These are phyloP conservation scores for Phytophthora tentaculata DNA, from an alignment of 352 stramenopile genomes.

Conservation along the genomic window DNA sequence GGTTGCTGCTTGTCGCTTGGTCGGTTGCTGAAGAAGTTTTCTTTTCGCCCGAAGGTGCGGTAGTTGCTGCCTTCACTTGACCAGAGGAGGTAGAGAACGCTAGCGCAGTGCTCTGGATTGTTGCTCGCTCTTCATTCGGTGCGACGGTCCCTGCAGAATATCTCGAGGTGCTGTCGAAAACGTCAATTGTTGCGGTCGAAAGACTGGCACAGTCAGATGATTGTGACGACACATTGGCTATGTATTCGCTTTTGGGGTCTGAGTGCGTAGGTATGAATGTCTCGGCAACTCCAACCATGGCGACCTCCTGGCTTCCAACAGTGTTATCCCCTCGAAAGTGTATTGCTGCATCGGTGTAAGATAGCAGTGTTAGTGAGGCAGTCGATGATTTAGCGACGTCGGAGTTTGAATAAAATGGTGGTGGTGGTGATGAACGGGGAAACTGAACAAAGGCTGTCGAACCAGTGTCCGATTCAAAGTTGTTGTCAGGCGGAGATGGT, in stretches of 20 bases:
- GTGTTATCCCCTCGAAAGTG: neutral
- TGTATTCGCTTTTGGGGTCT: neutral
- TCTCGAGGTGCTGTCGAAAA: neutral
- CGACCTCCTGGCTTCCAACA: neutral
- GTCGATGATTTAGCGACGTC: neutral
- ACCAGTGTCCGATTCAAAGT: neutral
- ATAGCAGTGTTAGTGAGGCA: too few species aligned
- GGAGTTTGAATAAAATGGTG: neutral
- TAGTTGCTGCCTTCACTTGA: neutral
- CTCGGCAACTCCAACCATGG: neutral
- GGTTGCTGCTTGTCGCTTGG: slow-evolving; percentile 1
- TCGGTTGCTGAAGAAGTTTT: slow-evolving; percentile 21
- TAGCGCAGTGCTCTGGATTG: slow-evolving; percentile 13
- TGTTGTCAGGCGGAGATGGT: neutral
- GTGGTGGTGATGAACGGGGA: slow-evolving; percentile 2
- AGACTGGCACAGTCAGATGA: slow-evolving; percentile 1
- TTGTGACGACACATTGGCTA: neutral
- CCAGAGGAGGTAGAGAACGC: slow-evolving; percentile 7
- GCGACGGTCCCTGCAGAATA: slow-evolving; percentile 10
- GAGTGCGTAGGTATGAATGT: neutral
- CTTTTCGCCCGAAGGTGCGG: slow-evolving; percentile 4
- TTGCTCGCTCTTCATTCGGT: slow-evolving; percentile 9
- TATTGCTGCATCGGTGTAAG: neutral
- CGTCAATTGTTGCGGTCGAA: neutral
- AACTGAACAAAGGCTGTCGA: neutral